Percentiles rank a stretch among this genome's conserved stretches.
phyloP scores from a whole-genome alignment of 2,329 filamentous ascomycete genomes.

The Neoascochyta sp. region DNA sequence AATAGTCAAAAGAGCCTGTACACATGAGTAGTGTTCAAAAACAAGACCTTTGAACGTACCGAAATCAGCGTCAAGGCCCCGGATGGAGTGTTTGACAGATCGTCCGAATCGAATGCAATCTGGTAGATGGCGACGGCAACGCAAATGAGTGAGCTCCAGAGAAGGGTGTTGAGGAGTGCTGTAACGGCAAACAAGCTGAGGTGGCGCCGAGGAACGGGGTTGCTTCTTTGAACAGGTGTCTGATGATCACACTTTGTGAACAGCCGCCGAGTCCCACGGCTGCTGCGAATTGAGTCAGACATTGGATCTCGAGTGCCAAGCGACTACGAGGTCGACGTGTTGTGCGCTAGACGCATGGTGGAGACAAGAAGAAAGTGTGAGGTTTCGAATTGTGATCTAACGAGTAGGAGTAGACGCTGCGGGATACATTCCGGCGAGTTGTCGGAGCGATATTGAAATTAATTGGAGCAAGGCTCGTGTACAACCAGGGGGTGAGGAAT shows the following conservation, averaged over 20 bases:
- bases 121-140: constrained; percentile 28
- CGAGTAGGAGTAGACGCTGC: no score
- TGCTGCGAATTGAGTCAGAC: no score
- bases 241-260: constrained; percentile 13
- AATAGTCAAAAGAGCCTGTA: constrained; percentile 33
- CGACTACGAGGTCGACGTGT: no score
- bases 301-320: no score
- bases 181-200: constrained; percentile 34
- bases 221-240: constrained; percentile 9
- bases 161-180: constrained; percentile 31
- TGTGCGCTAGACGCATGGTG: no score
- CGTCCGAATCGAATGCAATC: constrained; percentile 24
- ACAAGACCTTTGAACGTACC: constrained; percentile 15
- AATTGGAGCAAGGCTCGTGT: constrained; percentile 5
- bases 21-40: constrained; percentile 6
- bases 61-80: constrained; percentile 32
- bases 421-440: constrained; percentile 8
- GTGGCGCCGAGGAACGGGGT: constrained; percentile 23
- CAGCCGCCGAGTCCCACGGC: no score
- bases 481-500: constrained; percentile 5
- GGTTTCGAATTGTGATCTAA: no score
- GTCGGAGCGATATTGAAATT: constrained; percentile 3
- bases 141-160: constrained; percentile 33
- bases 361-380: no score
- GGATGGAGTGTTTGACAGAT: constrained; percentile 28